Evolutionary conservation across 371 early-diverging fungal species (phyloP).

Genomic region (Chytridium lagenaria): DNA sequence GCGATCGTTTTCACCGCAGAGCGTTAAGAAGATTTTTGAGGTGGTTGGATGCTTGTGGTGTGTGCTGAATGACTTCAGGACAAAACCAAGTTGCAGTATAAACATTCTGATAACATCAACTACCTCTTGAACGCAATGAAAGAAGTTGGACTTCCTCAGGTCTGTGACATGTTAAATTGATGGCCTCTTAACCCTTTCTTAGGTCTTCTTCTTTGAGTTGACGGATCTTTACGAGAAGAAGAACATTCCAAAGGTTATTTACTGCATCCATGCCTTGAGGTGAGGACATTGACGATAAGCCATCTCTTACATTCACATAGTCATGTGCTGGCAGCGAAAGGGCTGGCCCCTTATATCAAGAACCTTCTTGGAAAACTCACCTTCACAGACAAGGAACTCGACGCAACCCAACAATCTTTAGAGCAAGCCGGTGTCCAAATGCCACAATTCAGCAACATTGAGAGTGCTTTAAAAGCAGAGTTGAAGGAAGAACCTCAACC

Average conservation of each 20-base stretch:
- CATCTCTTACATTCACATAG: slow-evolving; percentile 44
- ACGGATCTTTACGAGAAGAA: slow-evolving; percentile 99
- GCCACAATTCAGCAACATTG: slow-evolving; percentile 84
- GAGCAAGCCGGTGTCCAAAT: slow-evolving; percentile 78
- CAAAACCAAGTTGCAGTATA: slow-evolving; percentile 81
- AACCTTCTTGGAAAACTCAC: slow-evolving; percentile 90
- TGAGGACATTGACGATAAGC: slow-evolving; percentile 38
- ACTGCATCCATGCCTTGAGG: slow-evolving; percentile 99
- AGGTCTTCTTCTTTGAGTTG: slow-evolving; percentile 96
- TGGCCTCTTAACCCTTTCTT: neutral
- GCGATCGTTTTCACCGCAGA: slow-evolving; percentile 80
- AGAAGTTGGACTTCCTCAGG: slow-evolving; percentile 83
- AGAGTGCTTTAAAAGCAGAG: slow-evolving; percentile 72
- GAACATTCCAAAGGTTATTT: slow-evolving; percentile 99
- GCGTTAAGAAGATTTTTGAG: slow-evolving; percentile 89
- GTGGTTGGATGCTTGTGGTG: slow-evolving; percentile 41
- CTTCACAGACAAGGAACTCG: slow-evolving; percentile 90
- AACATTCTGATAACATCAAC: slow-evolving; percentile 99
- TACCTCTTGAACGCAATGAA: slow-evolving; percentile 85
- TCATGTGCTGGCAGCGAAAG: slow-evolving; percentile 85
- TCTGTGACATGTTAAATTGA: neutral
- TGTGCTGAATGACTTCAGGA: slow-evolving; percentile 56
- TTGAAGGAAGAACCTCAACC: slow-evolving; percentile 45
- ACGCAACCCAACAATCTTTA: slow-evolving; percentile 80
- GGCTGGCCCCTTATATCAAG: slow-evolving; percentile 88